These are phyloP conservation scores for Botrytis porri DNA, from an alignment of 2,329 filamentous ascomycete genomes.

Conservation along the genomic window DNA sequence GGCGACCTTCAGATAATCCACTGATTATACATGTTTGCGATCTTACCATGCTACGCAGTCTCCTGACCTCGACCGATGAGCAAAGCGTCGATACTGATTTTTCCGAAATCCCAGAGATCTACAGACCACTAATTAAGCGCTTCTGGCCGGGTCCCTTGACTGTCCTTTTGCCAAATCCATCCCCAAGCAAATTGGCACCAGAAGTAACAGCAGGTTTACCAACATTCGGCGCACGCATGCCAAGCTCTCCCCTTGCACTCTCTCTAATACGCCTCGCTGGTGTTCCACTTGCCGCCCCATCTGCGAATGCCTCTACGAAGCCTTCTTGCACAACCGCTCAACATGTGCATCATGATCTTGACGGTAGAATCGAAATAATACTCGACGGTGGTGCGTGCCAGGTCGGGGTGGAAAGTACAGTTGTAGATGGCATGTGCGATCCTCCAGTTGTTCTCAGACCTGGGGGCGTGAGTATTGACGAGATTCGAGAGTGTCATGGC, in stretches of 20 bases:
- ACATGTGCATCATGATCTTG: conserved; percentile 83
- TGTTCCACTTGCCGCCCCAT: conserved; percentile 82
- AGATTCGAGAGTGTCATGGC: conserved; percentile 68
- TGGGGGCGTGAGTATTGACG: conserved; percentile 81
- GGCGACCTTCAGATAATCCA: conserved; percentile 88
- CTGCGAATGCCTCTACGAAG: conserved; percentile 90
- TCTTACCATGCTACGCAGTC: conserved; percentile 43
- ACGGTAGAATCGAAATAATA: conserved; percentile 79
- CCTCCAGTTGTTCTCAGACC: conserved; percentile 83
- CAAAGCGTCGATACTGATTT: conserved; percentile 33
- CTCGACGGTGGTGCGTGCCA: conserved; percentile 83
- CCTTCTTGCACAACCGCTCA: conserved; percentile 88
- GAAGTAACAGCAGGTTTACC: conserved; percentile 84
- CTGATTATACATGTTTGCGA: conserved; percentile 91
- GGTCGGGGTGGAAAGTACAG: conserved; percentile 94
- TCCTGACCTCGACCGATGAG: conserved; percentile 25
- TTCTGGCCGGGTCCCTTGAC: conserved; percentile 98
- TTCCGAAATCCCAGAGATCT: conserved; percentile 44
- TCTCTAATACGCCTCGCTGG: conserved; percentile 78
- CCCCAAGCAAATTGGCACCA: conserved; percentile 69
- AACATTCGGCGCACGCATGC: conserved; percentile 90
- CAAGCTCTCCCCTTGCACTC: conserved; percentile 77
- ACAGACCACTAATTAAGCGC: conserved; percentile 69
- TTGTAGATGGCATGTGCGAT: conserved; percentile 81
- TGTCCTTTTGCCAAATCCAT: conserved; percentile 76